Conservation (phyloP, 441 rosid genomes). For the Adansonia grandidieri region DNA sequence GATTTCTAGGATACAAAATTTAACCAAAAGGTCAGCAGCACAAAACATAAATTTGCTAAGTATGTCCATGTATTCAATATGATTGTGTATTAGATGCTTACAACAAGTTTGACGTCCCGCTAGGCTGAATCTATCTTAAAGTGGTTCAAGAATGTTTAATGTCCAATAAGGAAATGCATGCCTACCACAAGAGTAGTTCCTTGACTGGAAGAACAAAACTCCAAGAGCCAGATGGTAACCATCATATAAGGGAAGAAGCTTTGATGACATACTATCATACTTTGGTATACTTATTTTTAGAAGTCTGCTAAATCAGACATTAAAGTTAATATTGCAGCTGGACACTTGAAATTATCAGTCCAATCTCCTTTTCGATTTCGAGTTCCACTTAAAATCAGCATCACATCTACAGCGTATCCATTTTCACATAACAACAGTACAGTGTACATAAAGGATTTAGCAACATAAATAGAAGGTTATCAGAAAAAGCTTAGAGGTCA, state of each 20-base stretch:
- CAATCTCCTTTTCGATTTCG: not conserved
- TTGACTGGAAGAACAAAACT: slow-evolving; percentile 2
- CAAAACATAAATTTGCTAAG: not conserved
- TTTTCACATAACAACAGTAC: not conserved
- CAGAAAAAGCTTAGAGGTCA: not conserved
- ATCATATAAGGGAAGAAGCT: slow-evolving; percentile 4
- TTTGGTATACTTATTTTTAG: not conserved
- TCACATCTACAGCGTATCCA: not conserved
- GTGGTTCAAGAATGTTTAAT: not conserved
- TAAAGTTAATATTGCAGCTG: not conserved
- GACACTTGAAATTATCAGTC: not conserved
- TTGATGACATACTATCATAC: not conserved
- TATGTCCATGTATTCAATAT: not conserved
- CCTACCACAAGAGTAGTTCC: not conserved
- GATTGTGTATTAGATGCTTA: not conserved
- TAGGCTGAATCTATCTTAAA: not conserved
- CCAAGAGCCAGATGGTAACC: not conserved
- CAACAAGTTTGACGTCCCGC: too few species aligned
- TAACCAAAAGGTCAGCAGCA: slow-evolving; percentile 1
- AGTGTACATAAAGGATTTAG: not conserved
- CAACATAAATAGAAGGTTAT: not conserved
- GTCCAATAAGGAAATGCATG: not conserved
- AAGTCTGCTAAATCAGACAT: not conserved
- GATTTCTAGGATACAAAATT: slow-evolving; percentile 14
- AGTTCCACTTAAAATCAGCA: slow-evolving; percentile 13